Conservation (phyloP, 176 grass and related monocot species). For the Guadua angustifolia region DNA sequence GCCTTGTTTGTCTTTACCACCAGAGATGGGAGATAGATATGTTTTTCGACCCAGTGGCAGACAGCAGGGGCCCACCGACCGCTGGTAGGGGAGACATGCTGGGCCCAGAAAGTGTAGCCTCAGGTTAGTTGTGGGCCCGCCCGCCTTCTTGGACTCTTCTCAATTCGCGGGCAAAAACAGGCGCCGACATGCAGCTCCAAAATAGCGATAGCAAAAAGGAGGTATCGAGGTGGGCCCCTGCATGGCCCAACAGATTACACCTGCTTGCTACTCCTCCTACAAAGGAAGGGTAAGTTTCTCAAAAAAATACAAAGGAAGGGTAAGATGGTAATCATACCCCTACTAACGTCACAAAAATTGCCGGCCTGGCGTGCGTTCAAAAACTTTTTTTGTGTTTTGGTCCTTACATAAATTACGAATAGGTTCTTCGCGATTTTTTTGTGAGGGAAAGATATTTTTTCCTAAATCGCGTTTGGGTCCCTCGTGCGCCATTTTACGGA, state of each 20-base stretch:
- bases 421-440: too few species aligned
- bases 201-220: neutral
- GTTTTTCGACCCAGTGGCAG: neutral
- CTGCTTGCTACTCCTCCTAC: too few species aligned
- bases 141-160: neutral
- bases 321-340: too few species aligned
- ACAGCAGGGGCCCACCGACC: neutral
- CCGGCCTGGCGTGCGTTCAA: too few species aligned
- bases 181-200: neutral
- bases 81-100: neutral
- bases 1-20: too few species aligned
- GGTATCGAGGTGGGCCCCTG: neutral
- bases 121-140: conserved; percentile 20
- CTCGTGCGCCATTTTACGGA: too few species aligned
- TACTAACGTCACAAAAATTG: too few species aligned
- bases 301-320: neutral
- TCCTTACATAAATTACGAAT: too few species aligned
- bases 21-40: too few species aligned
- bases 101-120: neutral
- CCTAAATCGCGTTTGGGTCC: too few species aligned
- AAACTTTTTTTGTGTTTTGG: too few species aligned
- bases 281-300: neutral
- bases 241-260: neutral
- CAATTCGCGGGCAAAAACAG: neutral
- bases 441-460: too few species aligned